Evolutionary conservation across 1,284 basidiomycete species (phyloP).

Genomic region (Irpex sp.): DNA sequence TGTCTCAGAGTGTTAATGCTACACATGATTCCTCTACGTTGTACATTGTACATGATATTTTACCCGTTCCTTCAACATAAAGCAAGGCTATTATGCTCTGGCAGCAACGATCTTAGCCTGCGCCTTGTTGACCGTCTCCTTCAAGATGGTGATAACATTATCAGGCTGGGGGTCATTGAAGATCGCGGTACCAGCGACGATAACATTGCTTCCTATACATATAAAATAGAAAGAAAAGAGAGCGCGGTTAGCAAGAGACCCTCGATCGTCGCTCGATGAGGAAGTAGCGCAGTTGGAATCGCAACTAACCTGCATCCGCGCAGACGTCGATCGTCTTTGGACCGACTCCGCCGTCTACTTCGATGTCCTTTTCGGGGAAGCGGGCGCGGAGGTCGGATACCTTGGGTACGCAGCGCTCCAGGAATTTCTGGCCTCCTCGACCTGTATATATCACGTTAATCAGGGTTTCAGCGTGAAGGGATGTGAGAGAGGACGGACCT

Average conservation of each 20-base stretch:
- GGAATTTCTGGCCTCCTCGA: constrained; percentile 96
- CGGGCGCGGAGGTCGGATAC: constrained; percentile 88
- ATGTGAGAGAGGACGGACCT: constrained; percentile 37
- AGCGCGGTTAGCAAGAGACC: background rate
- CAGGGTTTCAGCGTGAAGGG: too few species aligned
- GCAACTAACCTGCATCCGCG: constrained; percentile 80
- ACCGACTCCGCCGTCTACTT: constrained; percentile 97
- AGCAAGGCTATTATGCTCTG: background rate
- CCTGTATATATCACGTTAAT: too few species aligned
- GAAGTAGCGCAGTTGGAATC: background rate
- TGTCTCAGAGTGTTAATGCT: too few species aligned
- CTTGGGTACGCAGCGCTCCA: constrained; percentile 90
- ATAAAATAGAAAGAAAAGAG: background rate
- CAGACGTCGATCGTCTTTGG: constrained; percentile 89
- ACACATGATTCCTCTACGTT: too few species aligned
- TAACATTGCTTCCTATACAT: constrained; percentile 86
- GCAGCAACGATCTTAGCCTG: constrained; percentile 43
- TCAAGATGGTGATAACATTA: constrained; percentile 73
- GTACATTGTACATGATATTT: too few species aligned
- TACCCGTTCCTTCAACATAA: too few species aligned
- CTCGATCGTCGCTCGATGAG: background rate
- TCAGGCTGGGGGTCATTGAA: constrained; percentile 83
- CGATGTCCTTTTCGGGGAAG: constrained; percentile 90
- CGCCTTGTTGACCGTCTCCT: constrained; percentile 67
- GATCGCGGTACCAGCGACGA: constrained; percentile 97